A percentile compares a stretch with the other conserved stretches of the same genome.
These are phyloP conservation scores for Cladosporium sp. DNA, from an alignment of 2,329 filamentous ascomycete genomes.

Conservation along the genomic window DNA sequence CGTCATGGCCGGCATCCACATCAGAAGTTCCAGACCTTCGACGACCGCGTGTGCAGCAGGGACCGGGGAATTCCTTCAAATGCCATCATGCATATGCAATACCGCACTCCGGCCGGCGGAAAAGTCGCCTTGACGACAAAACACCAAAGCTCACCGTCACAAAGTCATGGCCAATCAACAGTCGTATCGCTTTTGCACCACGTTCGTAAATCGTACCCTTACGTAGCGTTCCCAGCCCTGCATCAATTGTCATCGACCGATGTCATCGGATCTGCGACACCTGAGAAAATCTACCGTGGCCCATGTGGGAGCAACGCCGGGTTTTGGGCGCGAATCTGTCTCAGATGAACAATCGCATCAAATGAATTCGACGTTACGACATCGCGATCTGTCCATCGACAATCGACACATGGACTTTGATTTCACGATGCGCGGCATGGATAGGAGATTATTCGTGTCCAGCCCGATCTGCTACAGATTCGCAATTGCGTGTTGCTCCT, in stretches of 20 bases:
- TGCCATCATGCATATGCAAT: neutral
- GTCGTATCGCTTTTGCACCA: neutral
- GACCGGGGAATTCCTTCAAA: neutral
- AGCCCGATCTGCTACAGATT: neutral
- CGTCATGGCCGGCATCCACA: neutral
- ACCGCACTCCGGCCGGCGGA: neutral
- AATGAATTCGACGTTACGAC: neutral
- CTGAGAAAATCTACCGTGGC: neutral
- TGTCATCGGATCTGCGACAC: conserved; percentile 5
- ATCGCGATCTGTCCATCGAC: neutral
- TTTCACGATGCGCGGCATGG: too few relatives aligned
- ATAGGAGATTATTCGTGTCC: too few relatives aligned
- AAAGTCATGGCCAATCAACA: neutral
- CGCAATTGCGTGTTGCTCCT: neutral
- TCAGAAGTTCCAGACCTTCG: neutral
- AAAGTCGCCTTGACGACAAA: too few relatives aligned
- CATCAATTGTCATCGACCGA: neutral
- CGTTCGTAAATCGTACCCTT: neutral
- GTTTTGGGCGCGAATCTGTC: neutral
- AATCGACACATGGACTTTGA: too few relatives aligned
- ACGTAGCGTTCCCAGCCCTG: neutral
- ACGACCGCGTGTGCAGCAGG: neutral
- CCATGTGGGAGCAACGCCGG: neutral
- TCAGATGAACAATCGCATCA: conserved; percentile 1
- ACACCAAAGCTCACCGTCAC: neutral